Evolutionary conservation across 169 alveolate species (phyloP).

Genomic region (Eimeria zaria): DNA sequence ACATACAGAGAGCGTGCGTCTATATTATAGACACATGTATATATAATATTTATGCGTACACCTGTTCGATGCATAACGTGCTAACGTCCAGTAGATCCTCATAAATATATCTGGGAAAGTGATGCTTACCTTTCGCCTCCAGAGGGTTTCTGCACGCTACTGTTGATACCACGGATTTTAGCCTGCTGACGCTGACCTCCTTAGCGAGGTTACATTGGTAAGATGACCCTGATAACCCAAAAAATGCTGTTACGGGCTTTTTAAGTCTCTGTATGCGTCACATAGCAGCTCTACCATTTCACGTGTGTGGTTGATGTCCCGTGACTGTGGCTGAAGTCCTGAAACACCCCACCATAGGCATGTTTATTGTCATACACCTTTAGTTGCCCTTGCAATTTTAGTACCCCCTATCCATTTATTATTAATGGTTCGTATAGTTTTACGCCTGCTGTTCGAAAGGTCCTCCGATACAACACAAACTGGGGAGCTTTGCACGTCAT

Average conservation of each 20-base stretch:
- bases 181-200: too few species aligned
- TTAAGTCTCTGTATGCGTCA: too few species aligned
- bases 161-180: too few species aligned
- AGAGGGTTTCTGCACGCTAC: background rate
- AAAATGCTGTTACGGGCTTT: too few species aligned
- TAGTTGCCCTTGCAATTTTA: background rate
- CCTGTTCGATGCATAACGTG: background rate
- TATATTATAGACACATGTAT: background rate
- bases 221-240: too few species aligned
- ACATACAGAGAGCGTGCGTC: background rate
- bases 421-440: background rate
- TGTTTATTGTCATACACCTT: background rate
- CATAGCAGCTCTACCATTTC: background rate
- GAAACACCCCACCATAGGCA: background rate
- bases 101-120: background rate
- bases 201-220: too few species aligned
- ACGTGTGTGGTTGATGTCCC: background rate
- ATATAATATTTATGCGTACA: background rate
- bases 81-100: background rate
- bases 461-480: background rate
- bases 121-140: background rate
- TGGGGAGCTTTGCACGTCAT: background rate
- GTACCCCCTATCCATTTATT: background rate
- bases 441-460: background rate
- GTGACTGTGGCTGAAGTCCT: background rate